A percentile compares a stretch with the other conserved stretches of the same genome.
These are phyloP conservation scores for Aureobasidium musti DNA, from an alignment of 2,329 filamentous ascomycete species.

Conservation along the genomic window DNA sequence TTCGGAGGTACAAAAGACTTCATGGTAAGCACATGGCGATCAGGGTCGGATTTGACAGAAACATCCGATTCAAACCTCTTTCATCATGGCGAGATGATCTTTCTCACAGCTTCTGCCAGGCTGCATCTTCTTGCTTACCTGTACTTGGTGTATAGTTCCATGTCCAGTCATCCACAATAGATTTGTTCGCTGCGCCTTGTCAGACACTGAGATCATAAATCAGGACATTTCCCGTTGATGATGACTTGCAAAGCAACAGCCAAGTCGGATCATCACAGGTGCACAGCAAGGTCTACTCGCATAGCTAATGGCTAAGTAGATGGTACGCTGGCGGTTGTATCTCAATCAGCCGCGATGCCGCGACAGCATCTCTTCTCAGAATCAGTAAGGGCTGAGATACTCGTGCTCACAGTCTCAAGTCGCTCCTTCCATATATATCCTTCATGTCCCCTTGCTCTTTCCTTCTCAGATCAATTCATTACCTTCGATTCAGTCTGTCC, in stretches of 20 bases:
- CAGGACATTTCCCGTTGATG: not conserved
- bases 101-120: not conserved
- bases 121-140: not conserved
- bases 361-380: not conserved
- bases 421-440: not conserved
- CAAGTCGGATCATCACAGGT: not conserved
- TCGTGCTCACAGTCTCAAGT: not conserved
- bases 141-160: not conserved
- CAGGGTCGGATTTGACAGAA: not conserved
- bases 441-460: not conserved
- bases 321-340: not conserved
- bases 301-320: not conserved
- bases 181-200: not conserved
- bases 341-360: not conserved
- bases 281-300: not conserved
- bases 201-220: not conserved
- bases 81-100: not conserved
- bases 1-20: not conserved
- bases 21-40: not conserved
- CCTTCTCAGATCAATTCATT: not conserved
- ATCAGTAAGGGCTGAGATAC: not conserved
- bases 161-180: not conserved
- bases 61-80: not conserved
- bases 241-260: constrained; percentile 5
- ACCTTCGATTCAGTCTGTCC: not conserved